Conservation (phyloP, 2,329 filamentous ascomycete species). For the Verticillium isaacii region DNA sequence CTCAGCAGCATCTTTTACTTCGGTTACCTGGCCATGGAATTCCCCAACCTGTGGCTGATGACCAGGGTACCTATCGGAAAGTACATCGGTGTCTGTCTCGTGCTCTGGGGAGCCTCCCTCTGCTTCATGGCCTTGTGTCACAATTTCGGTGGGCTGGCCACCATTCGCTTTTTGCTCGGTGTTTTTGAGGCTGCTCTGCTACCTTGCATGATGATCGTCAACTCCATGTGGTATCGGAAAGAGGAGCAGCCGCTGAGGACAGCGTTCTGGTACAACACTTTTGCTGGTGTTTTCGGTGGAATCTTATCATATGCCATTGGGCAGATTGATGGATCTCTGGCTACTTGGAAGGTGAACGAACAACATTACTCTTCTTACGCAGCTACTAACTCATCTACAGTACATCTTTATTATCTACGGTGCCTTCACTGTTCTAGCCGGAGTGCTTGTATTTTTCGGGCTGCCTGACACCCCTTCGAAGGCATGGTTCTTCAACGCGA, state of each 20-base stretch:
- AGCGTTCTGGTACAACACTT: slow-evolving; percentile 56
- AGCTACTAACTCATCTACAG: not conserved
- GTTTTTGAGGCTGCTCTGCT: slow-evolving; percentile 22
- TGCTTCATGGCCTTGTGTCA: slow-evolving; percentile 21
- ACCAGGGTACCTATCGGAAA: slow-evolving; percentile 40
- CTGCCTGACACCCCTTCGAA: slow-evolving; percentile 21
- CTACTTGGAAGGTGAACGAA: slow-evolving; percentile 34
- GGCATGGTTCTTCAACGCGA: slow-evolving; percentile 16
- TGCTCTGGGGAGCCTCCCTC: slow-evolving; percentile 35
- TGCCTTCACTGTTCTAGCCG: slow-evolving; percentile 53
- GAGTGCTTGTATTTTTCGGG: slow-evolving; percentile 55
- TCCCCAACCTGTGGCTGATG: slow-evolving; percentile 54
- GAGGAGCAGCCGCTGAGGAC: slow-evolving; percentile 58
- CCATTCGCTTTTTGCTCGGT: slow-evolving; percentile 16
- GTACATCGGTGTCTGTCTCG: slow-evolving; percentile 15
- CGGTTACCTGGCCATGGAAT: slow-evolving; percentile 56
- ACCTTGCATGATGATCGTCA: slow-evolving; percentile 41
- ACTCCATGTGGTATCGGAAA: slow-evolving; percentile 41
- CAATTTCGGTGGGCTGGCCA: slow-evolving; percentile 13
- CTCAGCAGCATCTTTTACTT: slow-evolving; percentile 54
- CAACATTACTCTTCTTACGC: not conserved
- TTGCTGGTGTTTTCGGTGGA: slow-evolving; percentile 52
- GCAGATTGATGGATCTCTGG: slow-evolving; percentile 35
- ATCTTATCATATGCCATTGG: slow-evolving; percentile 52
- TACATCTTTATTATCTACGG: slow-evolving; percentile 57